These are phyloP conservation scores for Diaporthe citri DNA, from an alignment of 2,329 filamentous ascomycete species.

Conservation along the genomic window DNA sequence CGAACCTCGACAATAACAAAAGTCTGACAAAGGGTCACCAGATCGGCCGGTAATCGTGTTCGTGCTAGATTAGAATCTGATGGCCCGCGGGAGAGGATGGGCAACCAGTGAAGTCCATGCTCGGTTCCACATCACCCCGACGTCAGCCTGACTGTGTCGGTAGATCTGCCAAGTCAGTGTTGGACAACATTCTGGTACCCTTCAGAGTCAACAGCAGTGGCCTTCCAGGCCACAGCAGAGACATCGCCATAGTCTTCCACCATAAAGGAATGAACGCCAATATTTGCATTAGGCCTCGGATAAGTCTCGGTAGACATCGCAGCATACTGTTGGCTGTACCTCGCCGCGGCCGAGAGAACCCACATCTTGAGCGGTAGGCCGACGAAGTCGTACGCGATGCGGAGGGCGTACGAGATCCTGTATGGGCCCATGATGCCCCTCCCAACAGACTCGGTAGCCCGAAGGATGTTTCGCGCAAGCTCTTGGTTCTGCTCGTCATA, in stretches of 20 bases:
- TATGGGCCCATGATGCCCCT: slow-evolving; percentile 54
- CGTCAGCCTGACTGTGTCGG: background rate
- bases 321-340: slow-evolving; percentile 33
- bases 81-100: background rate
- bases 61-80: background rate
- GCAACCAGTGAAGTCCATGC: background rate
- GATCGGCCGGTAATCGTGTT: background rate
- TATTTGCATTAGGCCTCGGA: slow-evolving; percentile 10
- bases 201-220: background rate
- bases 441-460: slow-evolving; percentile 54
- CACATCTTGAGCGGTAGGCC: slow-evolving; percentile 51
- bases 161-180: background rate
- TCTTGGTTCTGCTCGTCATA: slow-evolving; percentile 46
- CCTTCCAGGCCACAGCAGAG: background rate
- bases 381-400: slow-evolving; percentile 56
- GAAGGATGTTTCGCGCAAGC: slow-evolving; percentile 51
- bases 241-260: background rate
- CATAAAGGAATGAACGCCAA: slow-evolving; percentile 10
- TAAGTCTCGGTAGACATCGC: slow-evolving; percentile 34
- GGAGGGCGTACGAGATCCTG: slow-evolving; percentile 53
- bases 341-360: slow-evolving; percentile 45
- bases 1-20: too few relatives aligned
- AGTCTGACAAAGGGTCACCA: background rate
- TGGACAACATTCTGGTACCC: background rate
- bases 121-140: background rate